Base-by-base conservation (phyloP, 257 asterid genomes). In the Nicotiana attenuata region DNA sequence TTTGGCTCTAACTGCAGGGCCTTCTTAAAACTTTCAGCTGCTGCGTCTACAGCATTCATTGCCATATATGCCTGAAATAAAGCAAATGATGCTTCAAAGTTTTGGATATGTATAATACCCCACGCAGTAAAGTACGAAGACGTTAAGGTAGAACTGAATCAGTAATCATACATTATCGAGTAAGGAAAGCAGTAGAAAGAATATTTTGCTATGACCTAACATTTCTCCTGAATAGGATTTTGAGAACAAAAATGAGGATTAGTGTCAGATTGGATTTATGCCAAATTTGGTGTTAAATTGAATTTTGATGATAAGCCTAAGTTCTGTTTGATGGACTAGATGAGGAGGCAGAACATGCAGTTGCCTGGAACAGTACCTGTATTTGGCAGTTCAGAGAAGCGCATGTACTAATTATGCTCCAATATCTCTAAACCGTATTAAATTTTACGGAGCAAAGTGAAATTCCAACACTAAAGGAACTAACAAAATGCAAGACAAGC, bases 51-150 rank as follows among this genome's bases (percentile, higher is more conserved):
- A 85, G 82, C 82, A 41, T 86, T 86, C 47, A 88, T 89, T 60
- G 87, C 89, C 91, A 88, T 71, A 81, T 82, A 75, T 65, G 89
- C 91, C 91, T 88, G 87, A 78, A 80, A 81, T 59, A 83, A 38
- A 82, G 71, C 4, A 65, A 41, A 56, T 31, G 17, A 77, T 76
- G 50, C 7, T 64, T 81, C 41, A 76, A 81, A 55, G 81, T 35
- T 77, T 41, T 38, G 13, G 60, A 76, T 13, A 35, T 60, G 82
- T 60, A 61, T 26, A 22, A 22, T 41, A 78, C 5, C 22, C 71
- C 1, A 6, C 3, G 28, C 13, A 78, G 20, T 60, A n/a, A 61
- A 60, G 82, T 60, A 60, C 20, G 55, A 60, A 60, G 28, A 78
- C 26, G 60, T 38, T 61, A 38, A 78, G 45, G 59, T 78, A 50